Base-by-base conservation (phyloP, 306 rosid genomes). In the Elaeagnus macrophylla region DNA sequence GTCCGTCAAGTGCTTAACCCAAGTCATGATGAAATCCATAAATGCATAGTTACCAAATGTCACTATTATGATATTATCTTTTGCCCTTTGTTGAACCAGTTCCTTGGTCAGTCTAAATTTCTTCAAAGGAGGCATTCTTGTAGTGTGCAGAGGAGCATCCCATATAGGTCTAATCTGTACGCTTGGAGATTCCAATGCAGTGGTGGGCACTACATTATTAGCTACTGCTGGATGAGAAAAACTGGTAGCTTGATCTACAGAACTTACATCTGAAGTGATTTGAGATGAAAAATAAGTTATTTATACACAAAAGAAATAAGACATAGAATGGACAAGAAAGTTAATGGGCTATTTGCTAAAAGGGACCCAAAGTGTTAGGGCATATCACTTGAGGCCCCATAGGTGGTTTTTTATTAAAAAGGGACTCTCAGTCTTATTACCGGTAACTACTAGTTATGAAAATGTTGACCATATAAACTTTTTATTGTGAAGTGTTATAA, bases 1-100 rank as follows among this genome's bases (percentile, higher is more conserved):
- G 79, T 84, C 85, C 43, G 86, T 72, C 82, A 87, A 59, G 72
- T 84, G 99, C 56, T 78, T 81, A 72, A 78, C 99, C 99, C 99
- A 91, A 51, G 85, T 75, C 60, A 87, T 57, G 74, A 91, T 87
- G 40, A 91, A 91, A 72, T 84, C 99, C 95, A 87, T 84, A 72
- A 91, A 91, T n/a, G 99, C 99, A 61, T 80, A 84, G 82, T 91
- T 91, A 43, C 99, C 99, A 62, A 91, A 91, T 18, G 96, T 87
- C 72, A 91, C 89, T 48, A 91, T 80, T 53, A 91, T 64, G 39
- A 84, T 42, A 46, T 91, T 87, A 59, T 87, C 89, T 73, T 84
- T 72, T 71, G 79, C 96, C 75, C 95, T 78, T 73, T 73, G 70
- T 51, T 82, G 79, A 68, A 91, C 78, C 48, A 91, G 70, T 56